A percentile compares a stretch with the other conserved stretches of the same genome.
Evolutionary conservation across 1,284 basidiomycete genomes (phyloP).

Genomic region (Cutaneotrichosporon daszewskae): DNA sequence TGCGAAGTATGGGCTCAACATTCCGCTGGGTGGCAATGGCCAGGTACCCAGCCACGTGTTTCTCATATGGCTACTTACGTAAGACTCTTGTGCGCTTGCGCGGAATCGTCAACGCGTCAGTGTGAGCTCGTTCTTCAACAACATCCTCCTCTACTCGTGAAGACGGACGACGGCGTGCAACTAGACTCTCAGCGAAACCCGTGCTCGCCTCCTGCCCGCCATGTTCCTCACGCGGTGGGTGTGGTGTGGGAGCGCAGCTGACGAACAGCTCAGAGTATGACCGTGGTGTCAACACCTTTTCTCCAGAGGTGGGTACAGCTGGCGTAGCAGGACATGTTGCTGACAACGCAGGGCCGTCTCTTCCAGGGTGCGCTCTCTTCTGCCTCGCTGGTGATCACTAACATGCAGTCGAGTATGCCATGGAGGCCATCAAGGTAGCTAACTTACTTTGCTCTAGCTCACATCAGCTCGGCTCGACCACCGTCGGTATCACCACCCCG

Average conservation of each 20-base stretch:
- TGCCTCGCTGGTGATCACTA: slow-evolving; percentile 4
- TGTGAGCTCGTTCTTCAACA: too few species aligned
- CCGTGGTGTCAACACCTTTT: slow-evolving; percentile 98
- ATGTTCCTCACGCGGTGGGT: slow-evolving; percentile 48
- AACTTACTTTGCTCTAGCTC: slow-evolving; percentile 1
- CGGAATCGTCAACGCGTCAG: too few species aligned
- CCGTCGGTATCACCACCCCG: slow-evolving; percentile 82
- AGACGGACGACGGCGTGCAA: too few species aligned
- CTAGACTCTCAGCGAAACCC: too few species aligned
- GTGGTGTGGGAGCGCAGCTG: background rate
- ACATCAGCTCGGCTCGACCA: slow-evolving; percentile 86
- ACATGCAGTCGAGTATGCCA: slow-evolving; percentile 88
- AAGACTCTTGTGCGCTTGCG: too few species aligned
- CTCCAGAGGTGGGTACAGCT: slow-evolving; percentile 82
- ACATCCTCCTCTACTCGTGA: too few species aligned
- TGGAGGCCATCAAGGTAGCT: slow-evolving; percentile 91
- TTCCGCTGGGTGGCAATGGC: too few species aligned
- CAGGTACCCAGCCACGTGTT: too few species aligned
- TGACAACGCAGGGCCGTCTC: slow-evolving; percentile 46
- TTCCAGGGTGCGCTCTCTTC: slow-evolving; percentile 47
- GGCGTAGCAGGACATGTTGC: background rate
- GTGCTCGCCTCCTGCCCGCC: slow-evolving; percentile 1
- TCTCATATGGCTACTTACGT: too few species aligned
- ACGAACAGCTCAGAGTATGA: slow-evolving; percentile 53
- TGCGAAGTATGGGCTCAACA: too few species aligned